Percentiles rank a stretch among this genome's conserved stretches.
These are phyloP conservation scores for Inga leiocalycina DNA, from an alignment of 306 rosid genomes.

Conservation along the genomic window DNA sequence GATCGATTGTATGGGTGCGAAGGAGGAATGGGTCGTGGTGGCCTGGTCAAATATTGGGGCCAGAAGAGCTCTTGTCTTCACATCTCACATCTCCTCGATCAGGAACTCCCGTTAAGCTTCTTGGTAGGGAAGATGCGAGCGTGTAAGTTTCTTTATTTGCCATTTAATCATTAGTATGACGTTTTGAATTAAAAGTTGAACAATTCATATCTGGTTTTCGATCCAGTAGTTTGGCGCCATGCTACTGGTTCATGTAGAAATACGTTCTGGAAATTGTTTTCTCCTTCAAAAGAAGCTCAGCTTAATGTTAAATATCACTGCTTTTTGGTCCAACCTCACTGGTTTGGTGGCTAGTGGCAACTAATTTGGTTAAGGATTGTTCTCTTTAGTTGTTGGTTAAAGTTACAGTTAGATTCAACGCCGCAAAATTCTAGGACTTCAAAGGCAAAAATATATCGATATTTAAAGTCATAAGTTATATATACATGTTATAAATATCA, in stretches of 20 bases:
- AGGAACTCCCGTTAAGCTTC: conserved; percentile 59
- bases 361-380: not conserved
- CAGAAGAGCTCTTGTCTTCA: conserved; percentile 41
- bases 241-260: not conserved
- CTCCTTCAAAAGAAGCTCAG: not conserved
- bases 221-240: not conserved
- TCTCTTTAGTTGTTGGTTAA: not conserved
- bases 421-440: not conserved
- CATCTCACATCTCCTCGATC: conserved; percentile 55
- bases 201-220: conserved; percentile 1
- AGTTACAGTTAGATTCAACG: not conserved
- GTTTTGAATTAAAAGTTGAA: not conserved
- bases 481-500: not conserved
- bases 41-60: conserved; percentile 55
- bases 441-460: not conserved
- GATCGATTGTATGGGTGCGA: conserved; percentile 58
- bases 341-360: conserved; percentile 2
- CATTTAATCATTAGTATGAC: not conserved
- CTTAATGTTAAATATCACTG: not conserved
- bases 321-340: not conserved
- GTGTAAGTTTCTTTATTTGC: conserved; percentile 33
- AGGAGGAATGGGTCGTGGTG: conserved; percentile 60
- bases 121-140: conserved; percentile 58
- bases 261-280: not conserved
- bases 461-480: not conserved